Evolutionary conservation across 345 rosid genomes (phyloP).

Genomic region (Citrus unshiu): DNA sequence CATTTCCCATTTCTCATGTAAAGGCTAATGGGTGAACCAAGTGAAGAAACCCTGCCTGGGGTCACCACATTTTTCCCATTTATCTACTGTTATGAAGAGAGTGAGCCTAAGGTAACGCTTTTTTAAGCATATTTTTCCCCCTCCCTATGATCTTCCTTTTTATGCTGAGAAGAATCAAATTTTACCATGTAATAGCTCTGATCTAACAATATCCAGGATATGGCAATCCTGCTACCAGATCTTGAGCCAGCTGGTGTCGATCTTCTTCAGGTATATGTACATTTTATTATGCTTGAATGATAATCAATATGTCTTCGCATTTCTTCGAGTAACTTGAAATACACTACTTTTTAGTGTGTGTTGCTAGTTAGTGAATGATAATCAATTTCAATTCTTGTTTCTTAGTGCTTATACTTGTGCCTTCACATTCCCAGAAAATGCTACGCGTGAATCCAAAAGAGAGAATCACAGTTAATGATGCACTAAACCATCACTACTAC

Average conservation of each 20-base stretch:
- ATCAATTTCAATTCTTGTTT: too few relatives aligned
- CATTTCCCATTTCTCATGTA: neutral
- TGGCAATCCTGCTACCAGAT: neutral
- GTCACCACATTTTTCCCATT: neutral
- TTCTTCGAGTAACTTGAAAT: too few relatives aligned
- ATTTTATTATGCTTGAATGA: too few relatives aligned
- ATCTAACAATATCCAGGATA: neutral
- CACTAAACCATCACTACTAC: neutral
- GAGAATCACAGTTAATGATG: neutral
- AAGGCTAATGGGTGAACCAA: neutral
- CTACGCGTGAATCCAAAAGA: neutral
- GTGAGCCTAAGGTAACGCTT: neutral
- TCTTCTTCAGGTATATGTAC: neutral
- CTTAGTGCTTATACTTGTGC: too few relatives aligned
- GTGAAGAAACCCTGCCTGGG: neutral
- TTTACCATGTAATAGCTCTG: too few relatives aligned
- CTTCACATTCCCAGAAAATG: neutral
- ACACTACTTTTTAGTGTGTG: too few relatives aligned
- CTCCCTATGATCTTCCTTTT: too few relatives aligned
- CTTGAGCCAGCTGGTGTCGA: neutral
- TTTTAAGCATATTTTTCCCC: neutral
- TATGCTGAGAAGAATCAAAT: neutral
- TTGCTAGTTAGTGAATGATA: neutral
- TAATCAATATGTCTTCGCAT: too few relatives aligned
- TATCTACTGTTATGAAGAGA: neutral